phyloP scores from a whole-genome alignment of 2,329 filamentous ascomycete species.

The Cordyceps militaris region DNA sequence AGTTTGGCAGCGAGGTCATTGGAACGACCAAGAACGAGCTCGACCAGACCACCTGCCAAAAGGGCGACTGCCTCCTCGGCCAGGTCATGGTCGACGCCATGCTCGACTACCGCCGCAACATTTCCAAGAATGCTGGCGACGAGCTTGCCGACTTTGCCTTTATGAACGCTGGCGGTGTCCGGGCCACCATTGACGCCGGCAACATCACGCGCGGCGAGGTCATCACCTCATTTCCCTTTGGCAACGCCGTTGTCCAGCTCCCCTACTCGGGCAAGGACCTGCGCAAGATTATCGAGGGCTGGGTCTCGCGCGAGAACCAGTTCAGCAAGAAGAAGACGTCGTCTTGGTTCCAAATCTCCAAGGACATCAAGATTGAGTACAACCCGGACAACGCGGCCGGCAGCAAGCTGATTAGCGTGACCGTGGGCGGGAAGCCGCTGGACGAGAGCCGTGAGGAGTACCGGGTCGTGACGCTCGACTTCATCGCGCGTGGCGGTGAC shows the following conservation, averaged over 20 bases:
- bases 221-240: slow-evolving; percentile 58
- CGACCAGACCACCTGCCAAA: slow-evolving; percentile 52
- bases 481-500: slow-evolving; percentile 55
- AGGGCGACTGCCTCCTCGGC: slow-evolving; percentile 50
- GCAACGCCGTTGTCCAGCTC: slow-evolving; percentile 56
- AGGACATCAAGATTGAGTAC: slow-evolving; percentile 49
- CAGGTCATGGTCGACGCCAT: slow-evolving; percentile 53
- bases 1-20: slow-evolving; percentile 50
- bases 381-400: slow-evolving; percentile 44
- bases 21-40: slow-evolving; percentile 48
- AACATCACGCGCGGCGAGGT: slow-evolving; percentile 57
- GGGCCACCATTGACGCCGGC: slow-evolving; percentile 54
- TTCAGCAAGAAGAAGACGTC: slow-evolving; percentile 45
- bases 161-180: slow-evolving; percentile 58
- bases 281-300: slow-evolving; percentile 51
- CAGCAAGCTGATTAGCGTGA: slow-evolving; percentile 45
- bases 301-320: slow-evolving; percentile 47
- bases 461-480: slow-evolving; percentile 55
- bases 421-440: slow-evolving; percentile 41
- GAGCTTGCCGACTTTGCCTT: slow-evolving; percentile 47
- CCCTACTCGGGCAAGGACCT: slow-evolving; percentile 45
- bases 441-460: slow-evolving; percentile 40
- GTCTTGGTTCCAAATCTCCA: slow-evolving; percentile 55
- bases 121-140: slow-evolving; percentile 29
- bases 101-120: slow-evolving; percentile 50